Conservation (phyloP, 441 rosid species). For the Mallotus repandus region DNA sequence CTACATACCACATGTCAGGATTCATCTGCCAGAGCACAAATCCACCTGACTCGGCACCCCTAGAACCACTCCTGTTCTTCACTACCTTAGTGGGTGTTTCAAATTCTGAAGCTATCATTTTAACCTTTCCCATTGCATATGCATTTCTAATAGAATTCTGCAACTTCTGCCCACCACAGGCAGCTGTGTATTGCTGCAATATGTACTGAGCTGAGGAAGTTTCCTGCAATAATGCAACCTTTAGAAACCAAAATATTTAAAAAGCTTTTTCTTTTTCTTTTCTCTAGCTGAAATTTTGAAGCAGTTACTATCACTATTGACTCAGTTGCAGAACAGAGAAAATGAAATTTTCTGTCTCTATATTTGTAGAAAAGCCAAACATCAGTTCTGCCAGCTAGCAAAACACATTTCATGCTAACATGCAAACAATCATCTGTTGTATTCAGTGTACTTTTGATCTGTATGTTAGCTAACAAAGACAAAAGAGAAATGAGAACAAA, state of each 20-base stretch:
- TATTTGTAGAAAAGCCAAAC: slow-evolving; percentile 6
- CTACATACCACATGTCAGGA: slow-evolving; percentile 97
- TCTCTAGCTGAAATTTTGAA: background rate
- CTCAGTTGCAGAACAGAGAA: slow-evolving; percentile 3
- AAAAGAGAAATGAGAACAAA: background rate
- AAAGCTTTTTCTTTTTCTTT: background rate
- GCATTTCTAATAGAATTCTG: slow-evolving; percentile 72
- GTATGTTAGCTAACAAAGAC: background rate
- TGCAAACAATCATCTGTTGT: background rate
- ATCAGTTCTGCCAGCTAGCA: slow-evolving; percentile 11
- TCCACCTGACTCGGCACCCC: slow-evolving; percentile 67
- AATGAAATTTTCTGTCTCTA: slow-evolving; percentile 7
- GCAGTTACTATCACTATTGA: background rate
- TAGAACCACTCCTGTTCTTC: slow-evolving; percentile 46
- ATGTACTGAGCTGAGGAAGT: slow-evolving; percentile 91
- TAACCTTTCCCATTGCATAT: slow-evolving; percentile 83
- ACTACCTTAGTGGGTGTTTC: slow-evolving; percentile 74
- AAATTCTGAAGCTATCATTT: slow-evolving; percentile 74
- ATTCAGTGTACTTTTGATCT: background rate
- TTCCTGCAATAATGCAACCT: slow-evolving; percentile 48
- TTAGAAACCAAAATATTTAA: background rate
- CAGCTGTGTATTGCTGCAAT: slow-evolving; percentile 90
- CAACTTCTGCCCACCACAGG: slow-evolving; percentile 77
- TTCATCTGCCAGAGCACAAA: slow-evolving; percentile 99
- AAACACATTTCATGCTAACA: slow-evolving; percentile 3